These are phyloP conservation scores for Uncinocarpus reesii DNA, from an alignment of 2,329 filamentous ascomycete species.

Conservation along the genomic window DNA sequence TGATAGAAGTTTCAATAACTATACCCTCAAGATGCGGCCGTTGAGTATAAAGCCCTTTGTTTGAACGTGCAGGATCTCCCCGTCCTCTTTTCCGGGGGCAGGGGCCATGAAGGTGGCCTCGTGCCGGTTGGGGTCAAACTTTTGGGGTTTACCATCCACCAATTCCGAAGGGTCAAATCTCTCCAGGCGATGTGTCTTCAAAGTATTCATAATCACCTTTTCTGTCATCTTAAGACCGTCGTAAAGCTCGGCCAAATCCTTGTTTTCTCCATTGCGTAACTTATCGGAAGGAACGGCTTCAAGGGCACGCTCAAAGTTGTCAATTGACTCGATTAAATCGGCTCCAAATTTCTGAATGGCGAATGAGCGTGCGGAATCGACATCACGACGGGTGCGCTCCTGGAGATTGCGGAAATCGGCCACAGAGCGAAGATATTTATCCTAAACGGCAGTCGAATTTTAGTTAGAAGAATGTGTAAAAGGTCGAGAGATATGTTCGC, in stretches of 20 bases:
- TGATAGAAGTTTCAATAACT: slow-evolving; percentile 17
- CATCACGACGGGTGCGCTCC: slow-evolving; percentile 83
- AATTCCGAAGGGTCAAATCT: slow-evolving; percentile 61
- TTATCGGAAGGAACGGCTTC: slow-evolving; percentile 65
- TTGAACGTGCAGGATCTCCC: slow-evolving; percentile 82
- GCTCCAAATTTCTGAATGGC: slow-evolving; percentile 90
- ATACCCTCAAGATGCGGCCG: slow-evolving; percentile 66
- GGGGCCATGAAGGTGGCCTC: slow-evolving; percentile 94
- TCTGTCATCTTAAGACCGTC: slow-evolving; percentile 95
- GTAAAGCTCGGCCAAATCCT: slow-evolving; percentile 71
- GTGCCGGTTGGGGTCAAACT: slow-evolving; percentile 93
- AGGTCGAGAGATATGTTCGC: neutral
- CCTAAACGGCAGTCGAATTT: slow-evolving; percentile 46
- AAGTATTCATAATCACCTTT: slow-evolving; percentile 69
- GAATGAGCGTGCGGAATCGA: slow-evolving; percentile 78
- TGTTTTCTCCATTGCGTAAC: slow-evolving; percentile 51
- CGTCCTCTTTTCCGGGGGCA: slow-evolving; percentile 76
- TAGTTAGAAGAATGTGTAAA: neutral
- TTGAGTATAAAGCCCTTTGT: slow-evolving; percentile 95
- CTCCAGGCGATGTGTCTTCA: slow-evolving; percentile 90
- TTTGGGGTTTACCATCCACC: slow-evolving; percentile 51
- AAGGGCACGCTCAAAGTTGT: slow-evolving; percentile 93
- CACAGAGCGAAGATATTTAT: slow-evolving; percentile 85
- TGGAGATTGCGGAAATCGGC: slow-evolving; percentile 98
- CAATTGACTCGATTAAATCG: slow-evolving; percentile 87